These are phyloP conservation scores for Wickerhamomyces silvicola DNA, from an alignment of 805 yeast species.

Conservation along the genomic window DNA sequence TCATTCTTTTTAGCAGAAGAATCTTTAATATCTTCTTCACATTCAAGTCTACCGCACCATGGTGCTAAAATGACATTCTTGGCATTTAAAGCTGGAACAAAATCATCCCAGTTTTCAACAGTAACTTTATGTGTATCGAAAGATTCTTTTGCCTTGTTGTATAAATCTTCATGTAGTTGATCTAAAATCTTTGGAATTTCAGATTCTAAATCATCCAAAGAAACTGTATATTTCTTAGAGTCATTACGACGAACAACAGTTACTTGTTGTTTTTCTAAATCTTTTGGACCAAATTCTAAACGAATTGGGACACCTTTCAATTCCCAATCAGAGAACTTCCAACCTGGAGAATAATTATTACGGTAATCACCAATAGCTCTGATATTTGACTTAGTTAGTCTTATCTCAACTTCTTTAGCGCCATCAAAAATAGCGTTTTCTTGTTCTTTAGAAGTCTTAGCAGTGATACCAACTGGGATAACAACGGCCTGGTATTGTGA, in stretches of 20 bases:
- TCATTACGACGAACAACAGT: constrained; percentile 92
- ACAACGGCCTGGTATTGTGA: constrained; percentile 89
- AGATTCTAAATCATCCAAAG: constrained; percentile 57
- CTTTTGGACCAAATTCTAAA: constrained; percentile 95
- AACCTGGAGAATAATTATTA: constrained; percentile 94
- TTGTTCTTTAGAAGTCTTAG: constrained; percentile 73
- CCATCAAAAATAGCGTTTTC: constrained; percentile 64
- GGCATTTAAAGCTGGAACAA: constrained; percentile 85
- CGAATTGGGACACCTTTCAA: constrained; percentile 93
- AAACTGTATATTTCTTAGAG: constrained; percentile 64
- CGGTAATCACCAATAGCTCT: constrained; percentile 84
- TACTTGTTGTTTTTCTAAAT: constrained; percentile 70
- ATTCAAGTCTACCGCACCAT: constrained; percentile 92
- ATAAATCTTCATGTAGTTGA: constrained; percentile 71
- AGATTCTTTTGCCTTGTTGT: constrained; percentile 68
- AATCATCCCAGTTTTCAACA: constrained; percentile 84
- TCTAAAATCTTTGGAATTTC: constrained; percentile 74
- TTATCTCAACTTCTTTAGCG: constrained; percentile 61
- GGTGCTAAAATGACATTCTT: constrained; percentile 91
- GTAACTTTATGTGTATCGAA: constrained; percentile 79
- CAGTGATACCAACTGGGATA: constrained; percentile 91
- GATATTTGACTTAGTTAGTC: constrained; percentile 54
- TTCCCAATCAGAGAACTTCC: constrained; percentile 98
- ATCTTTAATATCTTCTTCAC: constrained; percentile 97
- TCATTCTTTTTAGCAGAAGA: constrained; percentile 70